Evolutionary conservation across 176 grass and related monocot genomes (phyloP), one percentile per base, ranked within the genome.

Genomic region (Aegilops sharonensis): DNA sequence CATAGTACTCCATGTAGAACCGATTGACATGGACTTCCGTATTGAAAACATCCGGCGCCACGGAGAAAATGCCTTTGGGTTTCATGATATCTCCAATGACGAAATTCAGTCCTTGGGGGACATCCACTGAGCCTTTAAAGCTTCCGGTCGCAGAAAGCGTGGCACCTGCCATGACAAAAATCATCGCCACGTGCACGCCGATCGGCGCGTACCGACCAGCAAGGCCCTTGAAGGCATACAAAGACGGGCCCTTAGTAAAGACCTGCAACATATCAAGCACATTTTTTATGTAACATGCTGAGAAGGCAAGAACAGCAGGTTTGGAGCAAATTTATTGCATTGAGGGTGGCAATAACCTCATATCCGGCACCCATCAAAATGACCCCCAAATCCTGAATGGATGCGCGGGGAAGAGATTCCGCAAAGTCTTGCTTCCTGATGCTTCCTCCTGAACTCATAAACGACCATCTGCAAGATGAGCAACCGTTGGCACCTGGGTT

Each of bases 1-100:
- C 97, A 90, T 99, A 99, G 81, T 96, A 99, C 42, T 99, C 89
- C 92, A 99, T 96, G 78, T 94, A 99, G 88, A 99, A 99, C 80
- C 87, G 88, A 35, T 99, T 94, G 27, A 96, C 94, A 88, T 99
- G 97, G 30, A 99, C 94, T 85, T 99, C 92, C 8, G 92, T 96
- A 89, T 91, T 89, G 79, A 99, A 99, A 79, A 85, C 85, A 85
- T 96, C 83, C 0, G 87, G 81, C 0, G 92, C 85, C 11, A 89
- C 63, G 9, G 97, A 92, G 80, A 99, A 85, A 79, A 91, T 78
- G 0, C 97, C 97, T 68, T 30, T 91, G 6, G 94, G 94, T 88
- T 87, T 88, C 94, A 96, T 92, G 12, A 96, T 89, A 91, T 99
- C 97, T 48, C 97, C 92, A 25, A 99, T 77, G 4, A 99, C 87